Evolutionary conservation across 371 early-diverging fungal species (phyloP).

Genomic region (Rhizopus arrhizus): DNA sequence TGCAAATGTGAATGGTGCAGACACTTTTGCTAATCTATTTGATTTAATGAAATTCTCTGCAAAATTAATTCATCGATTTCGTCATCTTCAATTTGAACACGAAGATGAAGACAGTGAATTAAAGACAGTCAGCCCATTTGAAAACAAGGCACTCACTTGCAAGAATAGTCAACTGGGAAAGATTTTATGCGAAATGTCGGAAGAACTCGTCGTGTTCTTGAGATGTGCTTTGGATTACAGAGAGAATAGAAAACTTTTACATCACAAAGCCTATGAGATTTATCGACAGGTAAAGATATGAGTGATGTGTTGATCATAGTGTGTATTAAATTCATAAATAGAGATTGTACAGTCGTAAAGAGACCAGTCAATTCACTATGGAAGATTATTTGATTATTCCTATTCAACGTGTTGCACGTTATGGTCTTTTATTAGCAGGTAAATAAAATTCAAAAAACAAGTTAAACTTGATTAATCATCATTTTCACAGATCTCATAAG

Average conservation of each 20-base stretch:
- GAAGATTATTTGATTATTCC: constrained; percentile 47
- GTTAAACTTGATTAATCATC: not conserved
- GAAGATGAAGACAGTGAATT: not conserved
- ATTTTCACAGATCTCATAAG: constrained; percentile 41
- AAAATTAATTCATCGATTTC: constrained; percentile 32
- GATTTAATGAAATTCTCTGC: constrained; percentile 43
- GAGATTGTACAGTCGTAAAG: constrained; percentile 26
- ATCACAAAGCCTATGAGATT: constrained; percentile 31
- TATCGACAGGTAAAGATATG: constrained; percentile 24
- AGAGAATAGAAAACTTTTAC: constrained; percentile 28
- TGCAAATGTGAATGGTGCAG: constrained; percentile 20
- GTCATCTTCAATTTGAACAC: constrained; percentile 19
- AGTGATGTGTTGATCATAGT: constrained; percentile 18
- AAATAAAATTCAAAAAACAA: no score
- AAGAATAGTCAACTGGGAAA: constrained; percentile 20
- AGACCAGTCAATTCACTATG: constrained; percentile 41
- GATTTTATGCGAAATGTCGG: constrained; percentile 28
- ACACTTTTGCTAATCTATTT: constrained; percentile 38
- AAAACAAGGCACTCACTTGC: constrained; percentile 4
- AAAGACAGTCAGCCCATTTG: not conserved
- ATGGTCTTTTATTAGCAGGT: constrained; percentile 42
- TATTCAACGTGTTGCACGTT: constrained; percentile 45
- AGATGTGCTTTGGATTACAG: constrained; percentile 45
- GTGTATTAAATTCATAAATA: constrained; percentile 7
- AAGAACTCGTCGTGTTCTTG: constrained; percentile 34